phyloP scores from a whole-genome alignment of 2,329 filamentous ascomycete species.

The Lasiodiplodia theobromae region DNA sequence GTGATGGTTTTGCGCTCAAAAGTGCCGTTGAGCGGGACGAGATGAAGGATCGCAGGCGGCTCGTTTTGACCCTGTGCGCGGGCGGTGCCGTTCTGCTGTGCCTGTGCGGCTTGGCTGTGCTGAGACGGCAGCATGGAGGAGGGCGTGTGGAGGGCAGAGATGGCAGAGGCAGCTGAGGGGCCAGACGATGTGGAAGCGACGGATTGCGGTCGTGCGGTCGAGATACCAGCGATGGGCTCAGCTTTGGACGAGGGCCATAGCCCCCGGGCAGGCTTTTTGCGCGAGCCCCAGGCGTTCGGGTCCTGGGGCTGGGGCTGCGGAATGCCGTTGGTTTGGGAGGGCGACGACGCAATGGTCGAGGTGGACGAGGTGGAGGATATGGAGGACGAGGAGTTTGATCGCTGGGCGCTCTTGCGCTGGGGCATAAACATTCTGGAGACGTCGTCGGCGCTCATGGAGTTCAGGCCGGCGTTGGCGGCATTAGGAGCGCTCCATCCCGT shows the following conservation, averaged over 20 bases:
- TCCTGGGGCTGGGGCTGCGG: constrained; percentile 41
- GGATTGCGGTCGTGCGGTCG: constrained; percentile 67
- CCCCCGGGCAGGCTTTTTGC: constrained; percentile 61
- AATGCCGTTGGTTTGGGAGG: constrained; percentile 68
- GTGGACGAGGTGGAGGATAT: constrained; percentile 70
- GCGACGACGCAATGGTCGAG: constrained; percentile 69
- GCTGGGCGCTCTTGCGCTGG: constrained; percentile 78
- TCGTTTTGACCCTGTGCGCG: constrained; percentile 56
- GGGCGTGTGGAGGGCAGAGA: constrained; percentile 69
- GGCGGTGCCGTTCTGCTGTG: constrained; percentile 65
- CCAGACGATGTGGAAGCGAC: constrained; percentile 66
- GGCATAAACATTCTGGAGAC: constrained; percentile 87
- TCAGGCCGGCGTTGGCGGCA: constrained; percentile 65
- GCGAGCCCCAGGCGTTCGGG: constrained; percentile 48
- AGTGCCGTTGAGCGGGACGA: constrained; percentile 91
- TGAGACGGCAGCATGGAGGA: constrained; percentile 72
- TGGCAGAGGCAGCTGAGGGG: constrained; percentile 65
- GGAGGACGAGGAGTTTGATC: constrained; percentile 90
- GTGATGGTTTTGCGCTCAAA: constrained; percentile 97
- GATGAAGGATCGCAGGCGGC: constrained; percentile 79
- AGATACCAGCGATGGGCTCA: constrained; percentile 69
- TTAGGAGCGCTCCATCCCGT: constrained; percentile 68
- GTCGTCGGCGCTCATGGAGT: constrained; percentile 83
- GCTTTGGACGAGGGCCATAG: constrained; percentile 72
- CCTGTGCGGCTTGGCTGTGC: constrained; percentile 67